phyloP scores from a whole-genome alignment of 2,329 filamentous ascomycete genomes.

The Penicillium glabrum region DNA sequence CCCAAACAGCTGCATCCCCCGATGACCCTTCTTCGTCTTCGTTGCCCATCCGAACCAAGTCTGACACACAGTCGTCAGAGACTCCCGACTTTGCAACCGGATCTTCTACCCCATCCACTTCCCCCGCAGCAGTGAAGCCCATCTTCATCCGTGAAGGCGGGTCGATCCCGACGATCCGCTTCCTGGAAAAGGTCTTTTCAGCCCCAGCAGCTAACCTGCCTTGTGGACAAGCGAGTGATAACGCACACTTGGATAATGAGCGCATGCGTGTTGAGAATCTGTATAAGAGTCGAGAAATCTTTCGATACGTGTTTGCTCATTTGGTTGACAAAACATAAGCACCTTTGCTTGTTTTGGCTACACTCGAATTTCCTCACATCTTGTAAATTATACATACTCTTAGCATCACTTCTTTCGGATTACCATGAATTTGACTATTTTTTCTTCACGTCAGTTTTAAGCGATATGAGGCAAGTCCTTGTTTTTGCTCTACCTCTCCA shows the following conservation, averaged over 20 bases:
- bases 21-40: constrained; percentile 6
- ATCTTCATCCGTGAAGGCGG: constrained; percentile 95
- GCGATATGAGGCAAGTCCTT: no score
- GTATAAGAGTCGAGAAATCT: constrained; percentile 88
- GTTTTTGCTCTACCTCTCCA: no score
- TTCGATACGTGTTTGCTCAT: constrained; percentile 77
- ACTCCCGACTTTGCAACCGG: not conserved
- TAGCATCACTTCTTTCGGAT: no score
- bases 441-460: no score
- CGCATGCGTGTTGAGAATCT: constrained; percentile 83
- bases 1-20: constrained; percentile 22
- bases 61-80: not conserved
- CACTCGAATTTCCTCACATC: not conserved
- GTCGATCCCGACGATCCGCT: constrained; percentile 90
- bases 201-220: constrained; percentile 91
- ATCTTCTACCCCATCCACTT: not conserved
- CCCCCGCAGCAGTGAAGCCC: constrained; percentile 46
- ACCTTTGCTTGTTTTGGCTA: not conserved
- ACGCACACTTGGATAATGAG: constrained; percentile 93
- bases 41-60: constrained; percentile 10
- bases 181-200: constrained; percentile 88
- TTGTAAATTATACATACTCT: not conserved
- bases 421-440: no score
- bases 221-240: constrained; percentile 91
- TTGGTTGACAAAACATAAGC: constrained; percentile 45